A percentile compares a stretch with the other conserved stretches of the same genome.
These are phyloP conservation scores for Podila horticola DNA, from an alignment of 192 early-diverging fungal genomes.

Conservation along the genomic window DNA sequence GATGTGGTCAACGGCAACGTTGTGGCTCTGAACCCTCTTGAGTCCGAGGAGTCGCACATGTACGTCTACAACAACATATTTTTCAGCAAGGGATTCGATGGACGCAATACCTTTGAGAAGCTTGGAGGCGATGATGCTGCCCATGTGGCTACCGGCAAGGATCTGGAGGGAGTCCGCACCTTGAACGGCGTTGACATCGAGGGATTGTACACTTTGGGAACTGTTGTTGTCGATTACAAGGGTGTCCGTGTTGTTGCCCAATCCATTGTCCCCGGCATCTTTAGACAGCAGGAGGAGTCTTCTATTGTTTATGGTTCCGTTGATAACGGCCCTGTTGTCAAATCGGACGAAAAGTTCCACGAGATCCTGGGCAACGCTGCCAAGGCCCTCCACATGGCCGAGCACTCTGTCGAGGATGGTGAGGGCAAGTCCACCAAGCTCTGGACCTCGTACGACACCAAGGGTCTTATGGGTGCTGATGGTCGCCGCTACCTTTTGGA, in stretches of 20 bases:
- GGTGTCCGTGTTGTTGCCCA: slow-evolving; percentile 93
- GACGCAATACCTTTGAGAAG: slow-evolving; percentile 82
- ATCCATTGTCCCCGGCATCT: slow-evolving; percentile 86
- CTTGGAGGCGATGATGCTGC: slow-evolving; percentile 91
- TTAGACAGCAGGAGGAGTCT: slow-evolving; percentile 76
- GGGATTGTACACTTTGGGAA: slow-evolving; percentile 89
- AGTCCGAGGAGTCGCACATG: slow-evolving; percentile 82
- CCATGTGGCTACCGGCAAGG: slow-evolving; percentile 94
- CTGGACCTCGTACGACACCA: slow-evolving; percentile 88
- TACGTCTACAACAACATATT: slow-evolving; percentile 97
- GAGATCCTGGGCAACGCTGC: slow-evolving; percentile 75
- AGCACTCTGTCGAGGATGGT: slow-evolving; percentile 81
- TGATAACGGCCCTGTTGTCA: slow-evolving; percentile 83
- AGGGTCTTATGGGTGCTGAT: slow-evolving; percentile 93
- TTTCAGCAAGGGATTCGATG: slow-evolving; percentile 90
- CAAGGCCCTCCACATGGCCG: slow-evolving; percentile 80
- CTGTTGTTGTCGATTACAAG: slow-evolving; percentile 92
- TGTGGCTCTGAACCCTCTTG: slow-evolving; percentile 79
- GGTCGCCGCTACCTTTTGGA: slow-evolving; percentile 93
- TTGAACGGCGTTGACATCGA: slow-evolving; percentile 80
- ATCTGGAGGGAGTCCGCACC: slow-evolving; percentile 88
- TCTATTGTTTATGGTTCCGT: slow-evolving; percentile 93
- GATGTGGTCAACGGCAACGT: slow-evolving; percentile 85
- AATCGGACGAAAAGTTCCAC: slow-evolving; percentile 81
- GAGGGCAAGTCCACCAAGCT: slow-evolving; percentile 71